Base-by-base conservation (phyloP, 768 basidiomycete species). In the Cantharellus cinnabarinus region DNA sequence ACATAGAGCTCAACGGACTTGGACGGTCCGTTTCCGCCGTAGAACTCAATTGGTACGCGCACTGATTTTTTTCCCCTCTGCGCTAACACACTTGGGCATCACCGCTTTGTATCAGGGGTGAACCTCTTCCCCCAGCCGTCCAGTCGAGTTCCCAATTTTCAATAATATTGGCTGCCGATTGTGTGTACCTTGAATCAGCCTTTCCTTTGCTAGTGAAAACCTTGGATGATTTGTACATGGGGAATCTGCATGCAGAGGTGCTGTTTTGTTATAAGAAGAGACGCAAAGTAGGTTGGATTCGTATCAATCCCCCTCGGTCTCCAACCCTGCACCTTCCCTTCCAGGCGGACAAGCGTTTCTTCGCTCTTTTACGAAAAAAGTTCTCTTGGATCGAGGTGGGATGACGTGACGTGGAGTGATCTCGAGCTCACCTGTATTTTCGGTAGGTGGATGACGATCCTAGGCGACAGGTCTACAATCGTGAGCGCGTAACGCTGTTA, bases 221-320 rank as follows among this genome's bases (percentile, higher is more conserved):
- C 0, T 73, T 97, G 40, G 75, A 72, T 41, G 77, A 82, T 50
- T 77, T 94, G 0, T 64, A 77, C 1, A 67, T 66, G 4, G 54
- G 67, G 40, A 67, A 64, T 5, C 62, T 66, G 37, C 72, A 75
- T 29, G 67, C 83, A 15, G 83, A 89, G 59, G 77, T 93, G 44
- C 68, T 94, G 41, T 90, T 97, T 70, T 91, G 89, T 67, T 94
- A 90, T 72, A 91, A 91, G 71, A 94, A 93, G 67, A 76, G 91
- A 58, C 76, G 91, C 71, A 93, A 89, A 78, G 89, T 83, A 57
- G 48, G 67, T 50, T 20, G n/a, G 40, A 14, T 15, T 29, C 7
- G n/a, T 48, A 7, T n/a, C n/a, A 54, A 58, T 53, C 41, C 42
- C 29, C 48, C 42, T 34, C 44, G 58, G 41, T 39, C 41, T 50